Conservation (phyloP, 2,329 filamentous ascomycete genomes). For the Ophiocordyceps sinensis region DNA sequence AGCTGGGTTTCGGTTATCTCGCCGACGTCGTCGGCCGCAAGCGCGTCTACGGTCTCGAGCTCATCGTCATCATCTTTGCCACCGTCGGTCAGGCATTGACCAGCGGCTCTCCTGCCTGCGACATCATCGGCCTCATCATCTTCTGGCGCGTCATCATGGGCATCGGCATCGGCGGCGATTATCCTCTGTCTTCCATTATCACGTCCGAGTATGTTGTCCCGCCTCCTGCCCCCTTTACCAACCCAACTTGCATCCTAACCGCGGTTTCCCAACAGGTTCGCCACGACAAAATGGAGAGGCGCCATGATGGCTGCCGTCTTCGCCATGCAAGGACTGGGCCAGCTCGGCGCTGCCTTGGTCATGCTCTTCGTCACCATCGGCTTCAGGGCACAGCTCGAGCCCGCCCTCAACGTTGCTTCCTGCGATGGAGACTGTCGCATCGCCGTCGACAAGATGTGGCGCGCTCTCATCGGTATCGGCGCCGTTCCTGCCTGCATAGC, state of each 20-base stretch:
- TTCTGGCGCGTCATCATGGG: constrained; percentile 71
- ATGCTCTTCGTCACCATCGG: constrained; percentile 61
- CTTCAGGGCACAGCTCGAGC: constrained; percentile 49
- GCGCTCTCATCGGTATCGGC: constrained; percentile 66
- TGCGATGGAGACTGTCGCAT: constrained; percentile 32
- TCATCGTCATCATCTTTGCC: constrained; percentile 68
- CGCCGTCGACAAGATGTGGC: constrained; percentile 75
- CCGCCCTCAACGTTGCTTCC: constrained; percentile 31
- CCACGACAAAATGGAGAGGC: constrained; percentile 71
- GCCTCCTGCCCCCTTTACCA: not conserved
- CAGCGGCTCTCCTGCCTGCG: constrained; percentile 46
- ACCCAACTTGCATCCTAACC: not conserved
- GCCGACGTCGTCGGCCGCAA: constrained; percentile 69
- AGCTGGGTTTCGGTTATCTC: constrained; percentile 64
- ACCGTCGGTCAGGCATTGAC: constrained; percentile 59
- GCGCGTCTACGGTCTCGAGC: constrained; percentile 57
- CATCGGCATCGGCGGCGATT: constrained; percentile 39
- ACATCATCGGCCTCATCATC: constrained; percentile 52
- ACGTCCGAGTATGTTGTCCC: constrained; percentile 53
- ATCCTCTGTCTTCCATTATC: constrained; percentile 70
- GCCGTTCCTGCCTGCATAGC: constrained; percentile 68
- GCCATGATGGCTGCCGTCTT: constrained; percentile 83
- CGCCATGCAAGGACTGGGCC: constrained; percentile 75
- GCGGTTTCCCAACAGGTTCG: constrained; percentile 27
- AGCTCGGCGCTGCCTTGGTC: constrained; percentile 61